These are phyloP conservation scores for Fusarium sp. DNA, from an alignment of 2,329 filamentous ascomycete genomes.

Conservation along the genomic window DNA sequence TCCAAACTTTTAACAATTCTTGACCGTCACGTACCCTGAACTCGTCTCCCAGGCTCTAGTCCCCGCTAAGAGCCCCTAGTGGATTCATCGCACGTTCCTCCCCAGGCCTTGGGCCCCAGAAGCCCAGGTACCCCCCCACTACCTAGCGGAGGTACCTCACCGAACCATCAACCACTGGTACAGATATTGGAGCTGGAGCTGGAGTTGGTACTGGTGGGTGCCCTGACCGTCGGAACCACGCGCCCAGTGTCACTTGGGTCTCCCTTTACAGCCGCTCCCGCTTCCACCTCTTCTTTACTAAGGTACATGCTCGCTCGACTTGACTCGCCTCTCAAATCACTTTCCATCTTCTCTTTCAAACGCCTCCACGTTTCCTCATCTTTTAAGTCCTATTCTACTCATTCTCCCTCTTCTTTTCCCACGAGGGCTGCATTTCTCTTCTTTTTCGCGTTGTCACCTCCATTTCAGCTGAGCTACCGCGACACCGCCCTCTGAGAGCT, in stretches of 20 bases:
- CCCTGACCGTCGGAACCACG: constrained; percentile 27
- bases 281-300: constrained; percentile 1
- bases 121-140: constrained; percentile 14
- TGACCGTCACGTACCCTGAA: constrained; percentile 28
- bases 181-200: background rate
- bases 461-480: background rate
- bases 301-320: background rate
- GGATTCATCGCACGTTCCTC: constrained; percentile 24
- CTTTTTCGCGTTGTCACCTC: background rate
- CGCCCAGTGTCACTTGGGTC: constrained; percentile 32
- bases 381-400: background rate
- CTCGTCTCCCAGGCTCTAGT: constrained; percentile 5
- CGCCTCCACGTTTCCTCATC: constrained; percentile 17
- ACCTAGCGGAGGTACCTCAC: constrained; percentile 10
- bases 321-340: background rate
- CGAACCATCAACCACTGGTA: constrained; percentile 1
- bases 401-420: background rate
- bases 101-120: background rate
- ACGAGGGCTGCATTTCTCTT: background rate
- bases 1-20: background rate
- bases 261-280: constrained; percentile 8
- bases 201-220: background rate
- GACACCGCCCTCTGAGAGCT: background rate
- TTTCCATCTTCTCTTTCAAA: constrained; percentile 17
- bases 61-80: constrained; percentile 23